phyloP scores from a whole-genome alignment of 2,329 filamentous ascomycete genomes.

The Shiraia bambusicola region DNA sequence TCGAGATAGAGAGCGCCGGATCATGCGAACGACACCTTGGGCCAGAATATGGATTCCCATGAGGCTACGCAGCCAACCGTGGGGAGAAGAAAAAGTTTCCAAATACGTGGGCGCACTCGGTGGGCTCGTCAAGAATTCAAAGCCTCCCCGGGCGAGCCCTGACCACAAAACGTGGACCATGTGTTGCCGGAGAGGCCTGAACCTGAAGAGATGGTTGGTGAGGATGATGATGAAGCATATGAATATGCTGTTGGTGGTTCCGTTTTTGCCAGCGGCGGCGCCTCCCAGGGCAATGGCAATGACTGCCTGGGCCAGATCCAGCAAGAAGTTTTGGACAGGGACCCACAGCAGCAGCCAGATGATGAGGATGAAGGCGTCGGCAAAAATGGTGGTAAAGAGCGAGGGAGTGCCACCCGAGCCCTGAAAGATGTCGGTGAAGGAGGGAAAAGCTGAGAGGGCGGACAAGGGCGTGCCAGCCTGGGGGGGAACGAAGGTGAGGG shows the following conservation, averaged over 20 bases:
- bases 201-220: constrained; percentile 53
- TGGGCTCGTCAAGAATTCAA: constrained; percentile 44
- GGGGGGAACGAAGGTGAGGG: constrained; percentile 87
- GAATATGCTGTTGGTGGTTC: constrained; percentile 70
- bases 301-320: constrained; percentile 89
- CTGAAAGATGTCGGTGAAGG: constrained; percentile 88
- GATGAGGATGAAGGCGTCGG: constrained; percentile 79
- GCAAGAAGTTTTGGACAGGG: constrained; percentile 80
- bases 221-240: constrained; percentile 70
- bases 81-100: constrained; percentile 49
- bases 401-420: constrained; percentile 83
- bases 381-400: constrained; percentile 77
- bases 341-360: constrained; percentile 88
- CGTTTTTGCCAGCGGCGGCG: constrained; percentile 68
- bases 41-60: constrained; percentile 74
- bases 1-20: constrained; percentile 53
- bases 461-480: constrained; percentile 72
- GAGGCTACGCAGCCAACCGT: constrained; percentile 67
- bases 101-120: constrained; percentile 37
- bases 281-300: constrained; percentile 89
- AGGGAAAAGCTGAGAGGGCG: constrained; percentile 70
- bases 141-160: constrained; percentile 45
- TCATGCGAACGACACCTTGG: constrained; percentile 70
- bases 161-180: constrained; percentile 44
- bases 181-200: constrained; percentile 53